Conservation (phyloP, 2,329 filamentous ascomycete genomes). For the Aspergillus hiratsukae region DNA sequence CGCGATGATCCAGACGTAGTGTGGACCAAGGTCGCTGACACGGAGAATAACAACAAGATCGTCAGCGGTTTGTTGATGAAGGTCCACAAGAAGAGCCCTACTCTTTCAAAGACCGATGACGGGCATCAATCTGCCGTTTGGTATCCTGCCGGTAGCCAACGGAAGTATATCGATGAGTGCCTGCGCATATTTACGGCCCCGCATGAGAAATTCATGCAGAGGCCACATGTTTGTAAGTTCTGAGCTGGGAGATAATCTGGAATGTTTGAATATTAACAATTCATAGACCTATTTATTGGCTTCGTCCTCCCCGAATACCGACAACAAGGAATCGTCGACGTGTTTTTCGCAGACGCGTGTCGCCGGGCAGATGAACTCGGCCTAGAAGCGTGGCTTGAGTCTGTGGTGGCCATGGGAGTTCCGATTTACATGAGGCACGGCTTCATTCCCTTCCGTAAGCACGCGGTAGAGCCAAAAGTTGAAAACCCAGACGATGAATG, state of each 20-base stretch:
- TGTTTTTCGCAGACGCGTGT: background rate
- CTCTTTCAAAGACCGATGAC: background rate
- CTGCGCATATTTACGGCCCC: background rate
- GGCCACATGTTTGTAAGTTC: background rate
- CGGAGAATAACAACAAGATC: background rate
- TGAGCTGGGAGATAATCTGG: too few species aligned
- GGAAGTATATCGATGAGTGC: constrained; percentile 1
- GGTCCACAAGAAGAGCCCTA: background rate
- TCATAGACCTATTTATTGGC: background rate
- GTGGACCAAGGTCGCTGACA: constrained; percentile 1
- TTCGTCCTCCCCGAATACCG: constrained; percentile 1
- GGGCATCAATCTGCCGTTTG: background rate
- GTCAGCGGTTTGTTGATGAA: background rate
- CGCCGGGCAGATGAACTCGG: constrained; percentile 2
- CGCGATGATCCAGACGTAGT: constrained; percentile 3
- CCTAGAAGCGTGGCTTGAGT: constrained; percentile 1
- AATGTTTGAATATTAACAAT: too few species aligned
- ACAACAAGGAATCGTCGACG: background rate
- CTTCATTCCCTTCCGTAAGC: constrained; percentile 1
- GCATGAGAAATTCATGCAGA: background rate
- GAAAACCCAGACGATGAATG: background rate
- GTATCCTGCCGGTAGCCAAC: constrained; percentile 3
- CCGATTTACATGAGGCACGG: background rate
- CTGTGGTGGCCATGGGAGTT: background rate
- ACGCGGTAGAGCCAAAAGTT: background rate